A percentile compares a stretch with the other conserved stretches of the same genome.
Conservation (phyloP, 306 rosid genomes). For the Begonia loranthoides region DNA sequence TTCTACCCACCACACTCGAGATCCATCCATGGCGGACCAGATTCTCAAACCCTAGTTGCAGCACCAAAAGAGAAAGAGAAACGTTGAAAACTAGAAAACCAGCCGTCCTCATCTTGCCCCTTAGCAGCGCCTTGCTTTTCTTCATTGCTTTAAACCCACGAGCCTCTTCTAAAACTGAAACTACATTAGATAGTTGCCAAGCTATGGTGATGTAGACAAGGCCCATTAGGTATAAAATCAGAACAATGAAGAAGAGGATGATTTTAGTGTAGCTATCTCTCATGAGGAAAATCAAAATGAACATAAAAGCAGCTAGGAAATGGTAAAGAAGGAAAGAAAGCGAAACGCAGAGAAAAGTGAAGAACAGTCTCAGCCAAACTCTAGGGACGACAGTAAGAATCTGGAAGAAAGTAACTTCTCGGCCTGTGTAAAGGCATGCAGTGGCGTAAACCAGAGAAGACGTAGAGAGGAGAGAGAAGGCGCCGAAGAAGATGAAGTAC, state of each 20-base stretch:
- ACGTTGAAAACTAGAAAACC: slow-evolving; percentile 12
- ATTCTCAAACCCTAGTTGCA: slow-evolving; percentile 19
- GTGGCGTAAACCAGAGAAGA: slow-evolving; percentile 40
- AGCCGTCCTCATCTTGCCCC: slow-evolving; percentile 42
- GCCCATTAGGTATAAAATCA: slow-evolving; percentile 22
- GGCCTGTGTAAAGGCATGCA: slow-evolving; percentile 31
- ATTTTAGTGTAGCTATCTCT: rapidly evolving
- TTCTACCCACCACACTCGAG: slow-evolving; percentile 9
- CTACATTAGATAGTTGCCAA: slow-evolving; percentile 68
- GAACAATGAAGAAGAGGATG: not conserved
- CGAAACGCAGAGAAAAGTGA: slow-evolving; percentile 31
- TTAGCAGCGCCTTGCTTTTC: slow-evolving; percentile 41
- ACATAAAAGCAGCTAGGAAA: not conserved
- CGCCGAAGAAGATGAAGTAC: too few relatives aligned
- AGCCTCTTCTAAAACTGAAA: slow-evolving; percentile 51
- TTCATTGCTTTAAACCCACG: slow-evolving; percentile 57
- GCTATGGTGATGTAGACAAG: slow-evolving; percentile 31
- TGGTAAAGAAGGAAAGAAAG: slow-evolving; percentile 18
- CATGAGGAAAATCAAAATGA: not conserved
- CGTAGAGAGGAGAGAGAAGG: slow-evolving; percentile 31
- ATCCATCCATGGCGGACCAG: slow-evolving; percentile 28
- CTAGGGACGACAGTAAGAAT: slow-evolving; percentile 35
- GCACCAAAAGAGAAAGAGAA: not conserved
- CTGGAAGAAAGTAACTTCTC: slow-evolving; percentile 21
- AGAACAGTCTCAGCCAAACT: slow-evolving; percentile 40